Base-by-base conservation (phyloP, 495 filamentous ascomycete genomes). In the Amphirosellinia nigrospora region DNA sequence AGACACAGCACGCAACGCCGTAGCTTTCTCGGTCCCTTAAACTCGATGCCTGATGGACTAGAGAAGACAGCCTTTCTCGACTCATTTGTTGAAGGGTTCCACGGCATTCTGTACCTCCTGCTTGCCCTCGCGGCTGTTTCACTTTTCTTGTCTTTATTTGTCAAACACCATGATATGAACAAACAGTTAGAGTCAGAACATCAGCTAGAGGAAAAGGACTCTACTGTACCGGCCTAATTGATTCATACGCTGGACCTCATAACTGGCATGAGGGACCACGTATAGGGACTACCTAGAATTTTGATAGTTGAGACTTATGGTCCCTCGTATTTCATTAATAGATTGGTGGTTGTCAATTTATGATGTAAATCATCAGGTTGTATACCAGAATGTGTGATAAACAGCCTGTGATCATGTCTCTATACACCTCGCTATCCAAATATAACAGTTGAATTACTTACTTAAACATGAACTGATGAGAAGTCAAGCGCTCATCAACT, bases 81-180 rank as follows among this genome's bases (percentile, higher is more conserved):
- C n/a, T 65, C 63, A 10, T 65, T 34, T 21, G 63, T 65, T 23
- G 63, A 65, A 38, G 63, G 63, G 4, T 53, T 65, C 28, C 63
- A 65, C n/a, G 63, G 63, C 3, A 38, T 65, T 21, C 50, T 65
- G 16, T 65, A 65, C 19, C 28, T 65, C 2, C 63, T 65, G 2
- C 7, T 65, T 28, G 43, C 43, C 23, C 63, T 65, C 10, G 26
- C 63, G 11, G 45, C 30, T 52, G 26, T 65, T n/a, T 50, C 26
- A 30, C 43, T 65, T 38, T 13, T 65, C 15, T 23, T 65, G 26
- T 34, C 28, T 26, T 53, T 65, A n/a, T 52, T 65, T 36, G 30
- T 65, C 28, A 65, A 65, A n/a, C 43, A 65, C 28, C 43, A 53
- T 38, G 28, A 32, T 19, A 52, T 65, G 63, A 39, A 65, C 26